phyloP scores from a whole-genome alignment of 805 yeast genomes.

The Kuraishia capsulata region DNA sequence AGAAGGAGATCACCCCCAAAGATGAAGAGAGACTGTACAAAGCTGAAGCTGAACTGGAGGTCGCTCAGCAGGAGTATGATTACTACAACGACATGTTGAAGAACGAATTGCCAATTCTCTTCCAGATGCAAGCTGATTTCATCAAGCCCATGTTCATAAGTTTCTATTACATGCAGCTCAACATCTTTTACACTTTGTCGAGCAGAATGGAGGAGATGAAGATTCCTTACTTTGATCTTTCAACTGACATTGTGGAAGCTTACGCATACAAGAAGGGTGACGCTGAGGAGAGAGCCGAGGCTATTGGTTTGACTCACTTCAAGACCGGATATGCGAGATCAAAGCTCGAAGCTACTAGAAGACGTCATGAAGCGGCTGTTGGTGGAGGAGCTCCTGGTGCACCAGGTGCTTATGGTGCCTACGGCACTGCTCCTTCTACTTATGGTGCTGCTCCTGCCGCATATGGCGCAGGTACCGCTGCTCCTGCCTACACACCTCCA shows the following conservation, averaged over 20 bases:
- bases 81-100: conserved; percentile 94
- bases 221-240: conserved; percentile 89
- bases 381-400: conserved; percentile 22
- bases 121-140: conserved; percentile 83
- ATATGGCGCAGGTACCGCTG: too few relatives aligned
- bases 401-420: conserved; percentile 19
- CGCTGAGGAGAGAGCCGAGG: conserved; percentile 82
- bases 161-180: conserved; percentile 95
- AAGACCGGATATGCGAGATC: conserved; percentile 80
- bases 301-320: conserved; percentile 85
- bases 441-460: conserved; percentile 21
- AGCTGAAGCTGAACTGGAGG: conserved; percentile 81
- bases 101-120: conserved; percentile 79
- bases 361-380: conserved; percentile 46
- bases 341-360: conserved; percentile 75
- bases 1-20: conserved; percentile 76
- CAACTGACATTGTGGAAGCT: conserved; percentile 75
- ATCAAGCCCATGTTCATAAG: conserved; percentile 91
- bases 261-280: conserved; percentile 79
- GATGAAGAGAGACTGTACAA: conserved; percentile 87
- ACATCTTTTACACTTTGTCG: conserved; percentile 89
- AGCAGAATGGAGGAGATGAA: conserved; percentile 91
- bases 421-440: conserved; percentile 22
- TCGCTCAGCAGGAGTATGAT: conserved; percentile 93
- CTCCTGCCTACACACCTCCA: conserved; percentile 25